phyloP scores from a whole-genome alignment of 768 basidiomycete genomes.

The Clavulina sp. region DNA sequence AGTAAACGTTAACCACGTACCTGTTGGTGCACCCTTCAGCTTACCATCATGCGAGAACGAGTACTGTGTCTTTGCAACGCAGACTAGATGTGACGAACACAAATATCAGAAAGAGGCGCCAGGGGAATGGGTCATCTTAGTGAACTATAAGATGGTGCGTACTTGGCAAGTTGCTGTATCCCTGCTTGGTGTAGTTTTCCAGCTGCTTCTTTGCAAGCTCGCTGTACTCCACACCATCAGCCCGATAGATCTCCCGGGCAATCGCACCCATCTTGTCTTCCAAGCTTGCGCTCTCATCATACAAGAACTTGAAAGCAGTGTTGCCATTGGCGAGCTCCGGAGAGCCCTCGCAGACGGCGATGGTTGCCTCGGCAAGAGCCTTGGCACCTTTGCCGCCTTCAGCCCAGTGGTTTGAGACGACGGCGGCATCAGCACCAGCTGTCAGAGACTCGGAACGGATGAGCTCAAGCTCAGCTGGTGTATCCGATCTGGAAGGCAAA shows the following conservation, averaged over 20 bases:
- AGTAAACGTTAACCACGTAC: slow-evolving; percentile 17
- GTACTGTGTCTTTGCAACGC: slow-evolving; percentile 96
- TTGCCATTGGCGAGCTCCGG: too few relatives aligned
- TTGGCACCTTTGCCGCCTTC: slow-evolving; percentile 83
- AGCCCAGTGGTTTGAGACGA: slow-evolving; percentile 96
- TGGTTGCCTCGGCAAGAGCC: slow-evolving; percentile 80
- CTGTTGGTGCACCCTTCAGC: slow-evolving; percentile 75
- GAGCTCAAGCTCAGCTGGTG: slow-evolving; percentile 73
- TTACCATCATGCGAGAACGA: slow-evolving; percentile 92
- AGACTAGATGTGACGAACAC: slow-evolving; percentile 42
- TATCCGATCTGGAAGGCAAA: slow-evolving; percentile 47
- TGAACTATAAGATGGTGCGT: slow-evolving; percentile 17
- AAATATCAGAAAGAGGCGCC: slow-evolving; percentile 10
- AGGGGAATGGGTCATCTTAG: neutral
- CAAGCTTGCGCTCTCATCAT: slow-evolving; percentile 67
- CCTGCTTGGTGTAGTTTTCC: slow-evolving; percentile 82
- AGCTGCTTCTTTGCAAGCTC: slow-evolving; percentile 72
- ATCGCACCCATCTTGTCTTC: slow-evolving; percentile 80
- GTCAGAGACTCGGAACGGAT: slow-evolving; percentile 62
- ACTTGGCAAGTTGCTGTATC: slow-evolving; percentile 66
- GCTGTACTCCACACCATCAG: slow-evolving; percentile 75
- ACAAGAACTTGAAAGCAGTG: slow-evolving; percentile 84
- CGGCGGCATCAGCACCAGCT: slow-evolving; percentile 85
- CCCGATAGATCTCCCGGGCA: slow-evolving; percentile 83
- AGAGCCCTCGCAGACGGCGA: slow-evolving; percentile 58